Evolutionary conservation across 257 asterid genomes (phyloP).

Genomic region (Rubia yunnanensis): DNA sequence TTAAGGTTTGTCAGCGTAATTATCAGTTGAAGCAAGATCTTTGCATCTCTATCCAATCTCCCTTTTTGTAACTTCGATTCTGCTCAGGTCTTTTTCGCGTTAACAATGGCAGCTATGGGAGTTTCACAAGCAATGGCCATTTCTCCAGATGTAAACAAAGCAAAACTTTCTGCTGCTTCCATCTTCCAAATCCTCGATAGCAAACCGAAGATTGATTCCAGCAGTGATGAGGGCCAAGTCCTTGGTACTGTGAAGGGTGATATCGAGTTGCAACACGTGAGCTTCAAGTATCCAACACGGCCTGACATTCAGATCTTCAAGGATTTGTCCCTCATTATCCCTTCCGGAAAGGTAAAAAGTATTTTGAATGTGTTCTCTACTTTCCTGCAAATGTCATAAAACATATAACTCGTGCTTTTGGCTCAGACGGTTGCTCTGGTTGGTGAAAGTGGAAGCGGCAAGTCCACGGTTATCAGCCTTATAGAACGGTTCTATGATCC

Average conservation of each 20-base stretch:
- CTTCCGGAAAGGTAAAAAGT: constrained; percentile 62
- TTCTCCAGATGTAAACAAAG: constrained; percentile 61
- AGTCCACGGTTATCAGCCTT: constrained; percentile 59
- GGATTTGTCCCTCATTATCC: constrained; percentile 48
- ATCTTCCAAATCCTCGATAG: constrained; percentile 61
- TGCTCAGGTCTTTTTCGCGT: constrained; percentile 64
- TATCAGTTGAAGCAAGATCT: background rate
- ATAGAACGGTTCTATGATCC: constrained; percentile 71
- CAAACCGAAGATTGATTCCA: constrained; percentile 56
- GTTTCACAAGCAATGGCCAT: constrained; percentile 54
- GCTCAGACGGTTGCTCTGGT: constrained; percentile 67
- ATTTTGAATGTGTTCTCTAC: background rate
- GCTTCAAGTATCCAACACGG: constrained; percentile 61
- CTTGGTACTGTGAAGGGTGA: constrained; percentile 40
- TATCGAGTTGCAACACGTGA: constrained; percentile 46
- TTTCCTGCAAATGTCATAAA: background rate
- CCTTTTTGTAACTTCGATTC: background rate
- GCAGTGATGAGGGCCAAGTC: constrained; percentile 43
- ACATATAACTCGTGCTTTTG: background rate
- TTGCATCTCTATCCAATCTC: background rate
- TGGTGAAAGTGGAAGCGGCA: constrained; percentile 84
- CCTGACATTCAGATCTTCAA: constrained; percentile 63
- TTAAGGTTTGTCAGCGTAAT: constrained; percentile 30
- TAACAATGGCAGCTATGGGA: constrained; percentile 66
- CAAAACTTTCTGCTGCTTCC: constrained; percentile 53